A percentile compares a stretch with the other conserved stretches of the same genome.
Evolutionary conservation across 179 eudicot genomes (phyloP).

Genomic region (Beta macrorhiza): DNA sequence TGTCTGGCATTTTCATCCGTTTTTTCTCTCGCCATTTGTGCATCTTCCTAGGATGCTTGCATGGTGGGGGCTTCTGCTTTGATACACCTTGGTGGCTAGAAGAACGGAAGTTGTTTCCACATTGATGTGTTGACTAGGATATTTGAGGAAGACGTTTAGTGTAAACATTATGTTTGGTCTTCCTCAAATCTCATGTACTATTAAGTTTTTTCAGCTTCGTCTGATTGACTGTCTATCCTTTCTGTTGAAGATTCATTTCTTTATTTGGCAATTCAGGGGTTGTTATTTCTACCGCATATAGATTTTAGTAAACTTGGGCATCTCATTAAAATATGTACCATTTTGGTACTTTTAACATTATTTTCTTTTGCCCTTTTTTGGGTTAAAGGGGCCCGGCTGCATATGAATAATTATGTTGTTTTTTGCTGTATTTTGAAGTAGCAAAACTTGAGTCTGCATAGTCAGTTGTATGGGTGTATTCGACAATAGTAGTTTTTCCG

Average conservation of each 20-base stretch:
- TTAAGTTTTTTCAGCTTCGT: constrained; percentile 28
- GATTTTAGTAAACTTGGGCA: neutral
- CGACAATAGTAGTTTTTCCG: too few species aligned
- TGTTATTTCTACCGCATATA: neutral
- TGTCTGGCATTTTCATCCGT: neutral
- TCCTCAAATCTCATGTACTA: constrained; percentile 2
- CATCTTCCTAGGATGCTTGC: constrained; percentile 20
- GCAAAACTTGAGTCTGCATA: too few species aligned
- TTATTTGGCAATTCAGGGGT: constrained; percentile 13
- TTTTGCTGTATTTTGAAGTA: neutral
- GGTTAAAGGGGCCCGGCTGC: neutral
- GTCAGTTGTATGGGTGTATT: too few species aligned
- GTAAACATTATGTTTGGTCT: constrained; percentile 23
- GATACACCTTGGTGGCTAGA: constrained; percentile 12
- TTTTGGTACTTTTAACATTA: neutral
- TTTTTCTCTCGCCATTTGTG: constrained; percentile 32
- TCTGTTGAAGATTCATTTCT: constrained; percentile 11
- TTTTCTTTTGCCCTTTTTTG: neutral
- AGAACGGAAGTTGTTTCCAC: constrained; percentile 35
- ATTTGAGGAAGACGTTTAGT: constrained; percentile 30
- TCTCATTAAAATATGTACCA: too few species aligned
- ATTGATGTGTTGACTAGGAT: constrained; percentile 33
- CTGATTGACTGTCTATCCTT: constrained; percentile 24
- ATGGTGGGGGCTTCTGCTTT: constrained; percentile 33
- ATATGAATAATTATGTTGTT: neutral